phyloP scores from a whole-genome alignment of 148 eudicot genomes.

The Fagopyrum esculentum region DNA sequence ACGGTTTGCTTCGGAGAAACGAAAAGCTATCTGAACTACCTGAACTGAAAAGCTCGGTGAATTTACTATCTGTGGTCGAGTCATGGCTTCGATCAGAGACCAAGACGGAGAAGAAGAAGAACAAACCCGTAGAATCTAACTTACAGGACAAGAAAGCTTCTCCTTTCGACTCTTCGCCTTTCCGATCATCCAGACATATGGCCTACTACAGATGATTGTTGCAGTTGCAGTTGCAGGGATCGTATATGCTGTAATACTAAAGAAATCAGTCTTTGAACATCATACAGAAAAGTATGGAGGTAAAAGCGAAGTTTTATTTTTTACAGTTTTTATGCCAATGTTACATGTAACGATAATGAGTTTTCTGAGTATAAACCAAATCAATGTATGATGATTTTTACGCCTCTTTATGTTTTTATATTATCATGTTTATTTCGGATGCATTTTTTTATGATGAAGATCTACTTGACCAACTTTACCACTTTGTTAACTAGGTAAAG shows the following conservation, averaged over 20 bases:
- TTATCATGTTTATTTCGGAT: background rate
- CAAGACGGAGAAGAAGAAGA: slow-evolving; percentile 79
- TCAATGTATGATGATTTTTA: background rate
- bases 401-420: background rate
- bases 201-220: slow-evolving; percentile 67
- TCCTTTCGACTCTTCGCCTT: slow-evolving; percentile 72
- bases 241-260: background rate
- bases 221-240: background rate
- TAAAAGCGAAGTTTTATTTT: background rate
- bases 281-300: background rate
- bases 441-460: background rate
- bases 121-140: slow-evolving; percentile 26
- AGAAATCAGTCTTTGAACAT: background rate
- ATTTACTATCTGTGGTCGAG: slow-evolving; percentile 90
- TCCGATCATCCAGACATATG: slow-evolving; percentile 87
- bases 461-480: background rate
- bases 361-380: background rate
- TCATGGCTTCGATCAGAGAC: slow-evolving; percentile 82
- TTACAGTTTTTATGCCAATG: background rate
- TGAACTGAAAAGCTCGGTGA: slow-evolving; percentile 54
- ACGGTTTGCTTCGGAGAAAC: slow-evolving; percentile 57
- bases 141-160: slow-evolving; percentile 30
- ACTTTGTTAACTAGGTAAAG: too few relatives aligned
- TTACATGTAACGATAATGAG: background rate
- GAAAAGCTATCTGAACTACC: slow-evolving; percentile 63